A percentile compares a stretch with the other conserved stretches of the same genome.
phyloP scores from a whole-genome alignment of 306 rosid genomes.

The Castanea mollissima region DNA sequence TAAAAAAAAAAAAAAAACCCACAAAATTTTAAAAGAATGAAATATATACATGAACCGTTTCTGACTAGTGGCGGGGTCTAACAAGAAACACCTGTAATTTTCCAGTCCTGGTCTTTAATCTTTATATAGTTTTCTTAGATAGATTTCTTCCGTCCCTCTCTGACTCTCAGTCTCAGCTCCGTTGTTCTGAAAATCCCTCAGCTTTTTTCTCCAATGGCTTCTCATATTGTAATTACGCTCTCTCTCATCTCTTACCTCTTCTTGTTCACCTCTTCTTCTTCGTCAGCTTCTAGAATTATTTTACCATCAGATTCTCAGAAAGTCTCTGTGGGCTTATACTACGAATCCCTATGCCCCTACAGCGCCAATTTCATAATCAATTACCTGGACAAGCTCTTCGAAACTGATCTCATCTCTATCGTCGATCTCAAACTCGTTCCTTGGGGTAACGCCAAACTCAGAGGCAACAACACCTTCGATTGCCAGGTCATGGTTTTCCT shows the following conservation, averaged over 20 bases:
- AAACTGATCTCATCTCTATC: conserved; percentile 49
- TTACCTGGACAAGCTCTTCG: conserved; percentile 59
- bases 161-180: no score
- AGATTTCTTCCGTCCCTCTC: no score
- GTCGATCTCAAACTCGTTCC: conserved; percentile 79
- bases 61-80: no score
- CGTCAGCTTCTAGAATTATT: conserved; percentile 18
- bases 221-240: conserved; percentile 7
- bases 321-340: conserved; percentile 65
- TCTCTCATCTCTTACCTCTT: conserved; percentile 20
- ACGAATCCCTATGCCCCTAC: conserved; percentile 84
- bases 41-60: no score
- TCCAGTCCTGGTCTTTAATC: no score
- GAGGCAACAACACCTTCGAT: conserved; percentile 45
- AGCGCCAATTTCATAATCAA: conserved; percentile 64
- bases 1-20: no score
- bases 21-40: no score
- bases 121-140: no score
- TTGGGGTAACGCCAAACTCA: conserved; percentile 82
- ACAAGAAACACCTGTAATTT: no score
- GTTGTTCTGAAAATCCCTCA: neutral
- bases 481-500: conserved; percentile 59
- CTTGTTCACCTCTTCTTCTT: conserved; percentile 24
- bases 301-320: conserved; percentile 44
- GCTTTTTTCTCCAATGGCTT: conserved; percentile 31